Base-by-base conservation (phyloP, 2,329 filamentous ascomycete species). In the Tolypocladium cylindrosporum region DNA sequence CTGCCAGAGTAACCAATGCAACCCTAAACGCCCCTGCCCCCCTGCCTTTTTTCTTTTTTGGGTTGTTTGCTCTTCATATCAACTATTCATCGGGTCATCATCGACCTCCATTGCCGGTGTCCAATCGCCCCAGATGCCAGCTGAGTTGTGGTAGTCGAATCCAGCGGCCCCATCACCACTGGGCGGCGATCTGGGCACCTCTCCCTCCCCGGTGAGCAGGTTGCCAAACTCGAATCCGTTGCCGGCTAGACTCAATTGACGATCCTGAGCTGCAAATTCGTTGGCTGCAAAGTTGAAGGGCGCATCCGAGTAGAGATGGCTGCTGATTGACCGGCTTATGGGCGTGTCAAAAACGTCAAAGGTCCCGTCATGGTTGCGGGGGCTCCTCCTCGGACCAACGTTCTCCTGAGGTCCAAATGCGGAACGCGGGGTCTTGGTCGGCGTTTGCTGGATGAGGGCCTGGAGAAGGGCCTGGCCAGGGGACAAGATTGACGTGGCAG, bases 231-330 rank as follows among this genome's bases (percentile, higher is more conserved):
- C 79, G 31, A 74, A 54, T 51, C 60, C 63, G 13, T 68, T 62
- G 4, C 67, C 71, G 57, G 72, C 69, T 57, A 48, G 27, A 50
- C 45, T 24, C 45, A 34, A 2, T 10, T 34, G 27, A 31, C 45
- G 45, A 3, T 34, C 45, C 27, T 50, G 14, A 2, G 19, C 27
- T 11, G 45, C 27, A 21, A 37, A 21, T 13, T 52, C 48, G 31
- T 21, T 16, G 48, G 58, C 61, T 69, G 55, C 67, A 68, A 36
- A 80, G 67, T 58, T 81, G 78, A 13, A 81, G 63, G 45, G 79
- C 75, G 74, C 75, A 60, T 86, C 82, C 9, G 80, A 85, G 24
- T 89, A 75, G 60, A 90, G 75, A 64, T 87, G 80, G 62, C 8
- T 21, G 31, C 81, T 82, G 41, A 90, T 77, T 27, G 85, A 82